These are phyloP conservation scores for Neocallimastix lanati DNA, from an alignment of 192 early-diverging fungal species.

Conservation along the genomic window DNA sequence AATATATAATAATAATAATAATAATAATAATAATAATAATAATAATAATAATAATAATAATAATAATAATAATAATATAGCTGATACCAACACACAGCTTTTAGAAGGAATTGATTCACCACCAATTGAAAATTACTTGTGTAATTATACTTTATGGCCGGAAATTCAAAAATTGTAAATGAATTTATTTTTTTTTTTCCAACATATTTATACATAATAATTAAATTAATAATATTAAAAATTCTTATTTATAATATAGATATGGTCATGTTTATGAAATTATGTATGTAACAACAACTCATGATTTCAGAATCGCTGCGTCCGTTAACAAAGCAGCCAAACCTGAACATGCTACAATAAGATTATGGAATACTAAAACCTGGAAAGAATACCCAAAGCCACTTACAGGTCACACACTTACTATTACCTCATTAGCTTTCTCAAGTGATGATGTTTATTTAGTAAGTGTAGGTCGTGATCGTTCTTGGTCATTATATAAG, in stretches of 20 bases:
- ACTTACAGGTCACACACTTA: slow-evolving; percentile 53
- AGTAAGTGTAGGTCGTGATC: slow-evolving; percentile 68
- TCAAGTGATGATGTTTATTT: slow-evolving; percentile 52
- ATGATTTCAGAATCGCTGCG: slow-evolving; percentile 51
- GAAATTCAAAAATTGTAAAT: slow-evolving; percentile 77
- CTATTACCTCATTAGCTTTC: slow-evolving; percentile 67
- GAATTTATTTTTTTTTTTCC: not conserved
- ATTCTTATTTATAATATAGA: slow-evolving; percentile 1
- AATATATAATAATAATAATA: slow-evolving; percentile 1
- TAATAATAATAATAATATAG: slow-evolving; percentile 13
- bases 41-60: slow-evolving; percentile 8
- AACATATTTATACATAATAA: slow-evolving; percentile 2
- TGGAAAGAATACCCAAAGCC: slow-evolving; percentile 48
- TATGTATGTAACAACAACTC: slow-evolving; percentile 52
- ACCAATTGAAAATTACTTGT: slow-evolving; percentile 76
- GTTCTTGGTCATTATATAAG: slow-evolving; percentile 68
- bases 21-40: slow-evolving; percentile 1
- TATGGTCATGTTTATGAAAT: slow-evolving; percentile 92
- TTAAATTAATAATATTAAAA: not conserved
- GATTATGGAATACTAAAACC: slow-evolving; percentile 44
- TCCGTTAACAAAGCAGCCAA: slow-evolving; percentile 56
- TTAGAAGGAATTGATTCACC: slow-evolving; percentile 17
- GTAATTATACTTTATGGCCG: slow-evolving; percentile 86
- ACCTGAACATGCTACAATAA: slow-evolving; percentile 51
- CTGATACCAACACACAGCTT: slow-evolving; percentile 5